Evolutionary conservation across 345 rosid genomes (phyloP), one percentile per base, ranked within the genome.

Genomic region (Orychophragmus violaceus): DNA sequence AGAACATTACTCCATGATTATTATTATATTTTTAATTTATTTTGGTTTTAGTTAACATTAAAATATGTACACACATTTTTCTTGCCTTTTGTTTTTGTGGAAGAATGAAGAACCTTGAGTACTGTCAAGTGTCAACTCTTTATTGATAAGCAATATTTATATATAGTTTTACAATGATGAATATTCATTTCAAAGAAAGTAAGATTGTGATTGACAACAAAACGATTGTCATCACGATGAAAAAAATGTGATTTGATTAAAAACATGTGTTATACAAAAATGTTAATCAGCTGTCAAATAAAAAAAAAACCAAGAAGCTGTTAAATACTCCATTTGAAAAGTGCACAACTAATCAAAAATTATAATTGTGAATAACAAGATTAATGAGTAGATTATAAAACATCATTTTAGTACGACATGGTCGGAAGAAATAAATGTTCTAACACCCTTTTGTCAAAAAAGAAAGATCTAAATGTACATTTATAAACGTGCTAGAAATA

Each of bases 71-170:
- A 49, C 73, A 49, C 41, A 36, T 48, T 36, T 69, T 5, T 35
- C 16, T 49, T 59, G 39, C 16, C 23, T 36, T 53, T 49, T 12
- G 37, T 24, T 25, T 29, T 46, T 46, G 22, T 39, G 5, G 13
- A 16, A 16, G 59, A 53, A 53, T 16, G 39, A 25, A 19, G 22
- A 59, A 69, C 11, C 51, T 36, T 19, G 30, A 59, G 49, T 25
- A 17, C 11, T 24, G 59, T 68, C 59, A 58, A 46, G 36, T 35
- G 66, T 48, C 72, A 59, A 48, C n/a, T 16, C 36, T 28, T 42
- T 32, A 35, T 25, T 68, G 36, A 59, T 59, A 24, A 56, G 8
- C 29, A 18, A 16, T 57, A 11, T 17, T 22, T 13, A 33, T 12
- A 30, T 14, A 33, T 30, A 56, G 44, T 23, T 2, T 14, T 9